phyloP scores from a whole-genome alignment of 495 filamentous ascomycete species.

The Talaromyces trachyspermus region DNA sequence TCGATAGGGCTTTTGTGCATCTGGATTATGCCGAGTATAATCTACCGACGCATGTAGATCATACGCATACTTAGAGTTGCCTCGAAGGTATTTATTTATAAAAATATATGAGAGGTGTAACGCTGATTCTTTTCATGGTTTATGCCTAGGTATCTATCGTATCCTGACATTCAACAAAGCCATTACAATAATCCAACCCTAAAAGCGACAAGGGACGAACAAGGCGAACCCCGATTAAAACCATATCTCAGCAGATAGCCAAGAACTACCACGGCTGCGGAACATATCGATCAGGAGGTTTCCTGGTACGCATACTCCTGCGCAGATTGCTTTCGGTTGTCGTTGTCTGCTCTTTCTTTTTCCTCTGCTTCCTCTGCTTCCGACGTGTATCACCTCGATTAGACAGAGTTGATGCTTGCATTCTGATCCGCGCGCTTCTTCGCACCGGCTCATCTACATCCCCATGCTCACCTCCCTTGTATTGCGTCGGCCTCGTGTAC shows the following conservation, averaged over 20 bases:
- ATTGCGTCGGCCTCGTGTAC: too few species aligned
- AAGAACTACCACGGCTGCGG: background rate
- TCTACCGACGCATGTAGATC: slow-evolving; percentile 78
- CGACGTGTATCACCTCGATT: background rate
- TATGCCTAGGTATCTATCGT: too few species aligned
- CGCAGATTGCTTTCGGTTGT: background rate
- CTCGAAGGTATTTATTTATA: too few species aligned
- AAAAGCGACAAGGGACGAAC: too few species aligned
- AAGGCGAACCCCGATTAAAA: too few species aligned
- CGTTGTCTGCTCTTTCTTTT: background rate
- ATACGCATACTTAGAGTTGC: slow-evolving; percentile 26
- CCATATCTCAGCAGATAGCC: slow-evolving; percentile 29
- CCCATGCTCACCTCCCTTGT: too few species aligned
- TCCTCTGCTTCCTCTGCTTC: background rate
- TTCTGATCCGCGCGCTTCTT: background rate
- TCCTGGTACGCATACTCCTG: background rate
- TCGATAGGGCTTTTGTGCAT: slow-evolving; percentile 67
- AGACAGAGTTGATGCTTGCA: background rate
- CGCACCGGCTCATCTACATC: too few species aligned
- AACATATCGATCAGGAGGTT: background rate
- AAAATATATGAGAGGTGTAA: too few species aligned
- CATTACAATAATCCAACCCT: too few species aligned
- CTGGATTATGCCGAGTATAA: slow-evolving; percentile 77
- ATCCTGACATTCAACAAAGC: too few species aligned
- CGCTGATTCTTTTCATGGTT: too few species aligned